A percentile compares a stretch with the other conserved stretches of the same genome.
Evolutionary conservation across 768 basidiomycete genomes (phyloP).

Genomic region (Neoboletus magnificus): DNA sequence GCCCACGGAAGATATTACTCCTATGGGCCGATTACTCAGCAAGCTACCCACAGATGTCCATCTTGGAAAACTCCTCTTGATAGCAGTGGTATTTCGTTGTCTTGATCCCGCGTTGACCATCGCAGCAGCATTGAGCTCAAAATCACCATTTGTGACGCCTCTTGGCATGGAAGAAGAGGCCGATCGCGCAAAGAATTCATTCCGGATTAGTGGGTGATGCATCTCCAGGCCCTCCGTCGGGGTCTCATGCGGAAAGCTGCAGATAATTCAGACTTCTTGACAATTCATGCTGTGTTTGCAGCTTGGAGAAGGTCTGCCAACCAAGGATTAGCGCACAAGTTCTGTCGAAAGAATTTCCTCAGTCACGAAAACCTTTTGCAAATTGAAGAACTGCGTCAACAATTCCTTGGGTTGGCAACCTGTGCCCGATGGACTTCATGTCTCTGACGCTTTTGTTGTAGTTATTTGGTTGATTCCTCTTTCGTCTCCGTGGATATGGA

Average conservation of each 20-base stretch:
- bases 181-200: conserved; percentile 75
- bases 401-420: conserved; percentile 62
- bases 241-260: conserved; percentile 3
- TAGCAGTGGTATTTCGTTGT: conserved; percentile 81
- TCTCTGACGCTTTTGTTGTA: conserved; percentile 26
- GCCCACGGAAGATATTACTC: conserved; percentile 83
- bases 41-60: conserved; percentile 95
- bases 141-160: conserved; percentile 89
- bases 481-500: conserved; percentile 70
- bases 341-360: conserved; percentile 77
- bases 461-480: conserved; percentile 84
- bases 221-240: neutral
- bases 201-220: conserved; percentile 60
- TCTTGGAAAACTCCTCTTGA: conserved; percentile 88
- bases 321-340: conserved; percentile 58
- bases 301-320: conserved; percentile 80
- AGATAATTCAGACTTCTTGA: conserved; percentile 96
- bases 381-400: conserved; percentile 94
- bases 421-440: neutral
- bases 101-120: conserved; percentile 97
- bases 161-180: conserved; percentile 87
- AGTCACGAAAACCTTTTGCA: conserved; percentile 93
- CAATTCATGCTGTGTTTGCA: conserved; percentile 85
- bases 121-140: conserved; percentile 87
- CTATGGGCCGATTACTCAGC: conserved; percentile 87